A percentile compares a stretch with the other conserved stretches of the same genome.
These are phyloP conservation scores for Xylaria sp. DNA, from an alignment of 2,329 filamentous ascomycete species.

Conservation along the genomic window DNA sequence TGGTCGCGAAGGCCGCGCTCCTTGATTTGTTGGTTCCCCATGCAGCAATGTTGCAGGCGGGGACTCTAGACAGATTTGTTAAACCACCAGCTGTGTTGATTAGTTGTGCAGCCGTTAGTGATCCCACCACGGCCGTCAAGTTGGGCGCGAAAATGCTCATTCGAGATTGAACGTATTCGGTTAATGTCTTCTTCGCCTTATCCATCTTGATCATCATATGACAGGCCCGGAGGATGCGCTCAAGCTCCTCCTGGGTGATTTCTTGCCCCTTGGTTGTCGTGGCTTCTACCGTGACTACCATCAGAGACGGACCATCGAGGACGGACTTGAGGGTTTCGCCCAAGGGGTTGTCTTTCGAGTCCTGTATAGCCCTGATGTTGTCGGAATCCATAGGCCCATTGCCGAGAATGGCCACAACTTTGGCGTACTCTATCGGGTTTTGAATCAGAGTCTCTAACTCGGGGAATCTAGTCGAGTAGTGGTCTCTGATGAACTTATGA, in stretches of 20 bases:
- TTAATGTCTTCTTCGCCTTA: constrained; percentile 84
- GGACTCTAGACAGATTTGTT: constrained; percentile 88
- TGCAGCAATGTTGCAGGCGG: constrained; percentile 90
- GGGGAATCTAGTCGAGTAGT: constrained; percentile 93
- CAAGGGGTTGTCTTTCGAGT: constrained; percentile 80
- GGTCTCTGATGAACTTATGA: constrained; percentile 95
- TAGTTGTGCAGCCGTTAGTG: constrained; percentile 93
- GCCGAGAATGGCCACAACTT: constrained; percentile 90
- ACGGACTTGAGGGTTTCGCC: constrained; percentile 80
- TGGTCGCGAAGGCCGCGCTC: constrained; percentile 83
- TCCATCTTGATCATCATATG: constrained; percentile 90
- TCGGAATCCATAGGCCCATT: constrained; percentile 87
- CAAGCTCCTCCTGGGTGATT: constrained; percentile 78
- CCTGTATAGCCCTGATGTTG: constrained; percentile 82
- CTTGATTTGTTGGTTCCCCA: constrained; percentile 87
- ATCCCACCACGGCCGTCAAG: constrained; percentile 87
- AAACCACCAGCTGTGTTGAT: constrained; percentile 93
- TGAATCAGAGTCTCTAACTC: constrained; percentile 91
- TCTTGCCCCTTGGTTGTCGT: constrained; percentile 86
- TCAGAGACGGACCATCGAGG: constrained; percentile 87
- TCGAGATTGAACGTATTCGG: constrained; percentile 93
- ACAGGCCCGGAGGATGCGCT: constrained; percentile 79
- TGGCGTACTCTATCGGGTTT: constrained; percentile 93
- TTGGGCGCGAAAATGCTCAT: constrained; percentile 98
- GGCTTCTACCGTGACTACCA: constrained; percentile 96